Conservation (phyloP, 371 early-diverging fungal genomes). For the Mucor mucedo region DNA sequence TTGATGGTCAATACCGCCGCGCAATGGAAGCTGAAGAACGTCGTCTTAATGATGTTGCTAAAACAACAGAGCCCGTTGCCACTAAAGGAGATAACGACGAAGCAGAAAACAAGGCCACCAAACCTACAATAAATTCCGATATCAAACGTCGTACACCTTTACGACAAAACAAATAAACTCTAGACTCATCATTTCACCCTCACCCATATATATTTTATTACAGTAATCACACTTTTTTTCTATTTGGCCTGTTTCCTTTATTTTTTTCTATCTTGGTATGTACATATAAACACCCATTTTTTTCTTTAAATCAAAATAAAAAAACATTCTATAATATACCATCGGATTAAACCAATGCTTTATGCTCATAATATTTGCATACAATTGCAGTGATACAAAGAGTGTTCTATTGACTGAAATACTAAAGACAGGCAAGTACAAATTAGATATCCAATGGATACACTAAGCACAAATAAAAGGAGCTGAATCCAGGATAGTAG, state of each 20-base stretch:
- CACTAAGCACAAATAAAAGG: too few species aligned
- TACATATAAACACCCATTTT: too few species aligned
- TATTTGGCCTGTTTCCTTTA: not conserved
- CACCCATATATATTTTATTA: not conserved
- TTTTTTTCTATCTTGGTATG: too few species aligned
- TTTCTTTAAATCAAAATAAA: too few species aligned
- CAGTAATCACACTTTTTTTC: not conserved
- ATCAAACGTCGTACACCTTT: slow-evolving; percentile 23
- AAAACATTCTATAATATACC: too few species aligned
- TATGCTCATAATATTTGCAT: too few species aligned
- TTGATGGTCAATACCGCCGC: slow-evolving; percentile 41
- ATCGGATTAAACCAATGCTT: too few species aligned
- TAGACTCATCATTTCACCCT: slow-evolving; percentile 9
- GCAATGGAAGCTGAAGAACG: slow-evolving; percentile 40
- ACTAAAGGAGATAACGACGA: slow-evolving; percentile 15
- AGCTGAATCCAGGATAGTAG: too few species aligned
- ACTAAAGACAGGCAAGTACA: too few species aligned
- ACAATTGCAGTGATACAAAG: too few species aligned
- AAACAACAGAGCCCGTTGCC: slow-evolving; percentile 20
- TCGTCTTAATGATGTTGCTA: slow-evolving; percentile 29
- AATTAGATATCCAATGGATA: too few species aligned
- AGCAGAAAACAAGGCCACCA: slow-evolving; percentile 7
- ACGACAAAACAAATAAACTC: slow-evolving; percentile 16
- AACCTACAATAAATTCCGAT: slow-evolving; percentile 20
- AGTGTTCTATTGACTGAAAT: too few species aligned